Evolutionary conservation across 495 filamentous ascomycete genomes (phyloP).

Genomic region (Xylaria nigripes): DNA sequence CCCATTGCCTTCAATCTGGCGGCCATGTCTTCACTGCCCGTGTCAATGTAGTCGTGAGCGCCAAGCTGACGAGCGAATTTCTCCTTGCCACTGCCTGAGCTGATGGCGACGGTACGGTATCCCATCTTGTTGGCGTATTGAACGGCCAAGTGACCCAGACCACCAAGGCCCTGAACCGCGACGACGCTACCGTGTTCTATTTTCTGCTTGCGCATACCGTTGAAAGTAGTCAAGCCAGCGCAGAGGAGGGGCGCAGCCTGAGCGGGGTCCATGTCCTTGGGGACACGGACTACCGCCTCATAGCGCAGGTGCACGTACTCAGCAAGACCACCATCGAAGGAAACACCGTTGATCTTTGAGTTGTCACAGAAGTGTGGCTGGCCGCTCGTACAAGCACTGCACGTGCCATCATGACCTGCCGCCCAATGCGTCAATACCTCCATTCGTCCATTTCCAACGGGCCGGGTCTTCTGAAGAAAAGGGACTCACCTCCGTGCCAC

Average conservation of each 20-base stretch:
- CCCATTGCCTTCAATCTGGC: constrained; percentile 48
- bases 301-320: constrained; percentile 54
- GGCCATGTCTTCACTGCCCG: constrained; percentile 43
- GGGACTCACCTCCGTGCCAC: constrained; percentile 48
- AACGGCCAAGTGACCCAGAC: constrained; percentile 59
- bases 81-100: constrained; percentile 48
- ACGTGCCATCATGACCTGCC: constrained; percentile 36
- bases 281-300: constrained; percentile 59
- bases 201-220: constrained; percentile 55
- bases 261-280: constrained; percentile 47
- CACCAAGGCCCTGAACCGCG: constrained; percentile 58
- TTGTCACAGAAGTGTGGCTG: constrained; percentile 50
- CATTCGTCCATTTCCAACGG: not conserved
- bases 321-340: constrained; percentile 49
- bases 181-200: constrained; percentile 51
- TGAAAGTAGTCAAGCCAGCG: constrained; percentile 67
- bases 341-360: constrained; percentile 43
- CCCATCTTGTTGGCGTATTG: constrained; percentile 61
- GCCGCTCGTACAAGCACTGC: constrained; percentile 41
- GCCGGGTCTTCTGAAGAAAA: not conserved
- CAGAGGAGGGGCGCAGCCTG: constrained; percentile 61
- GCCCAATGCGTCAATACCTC: not conserved
- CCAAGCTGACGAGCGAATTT: constrained; percentile 53
- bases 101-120: constrained; percentile 56
- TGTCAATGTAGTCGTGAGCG: constrained; percentile 61